A percentile compares a stretch with the other conserved stretches of the same genome.
These are phyloP conservation scores for Hortaea sp. DNA, from an alignment of 2,329 filamentous ascomycete genomes.

Conservation along the genomic window DNA sequence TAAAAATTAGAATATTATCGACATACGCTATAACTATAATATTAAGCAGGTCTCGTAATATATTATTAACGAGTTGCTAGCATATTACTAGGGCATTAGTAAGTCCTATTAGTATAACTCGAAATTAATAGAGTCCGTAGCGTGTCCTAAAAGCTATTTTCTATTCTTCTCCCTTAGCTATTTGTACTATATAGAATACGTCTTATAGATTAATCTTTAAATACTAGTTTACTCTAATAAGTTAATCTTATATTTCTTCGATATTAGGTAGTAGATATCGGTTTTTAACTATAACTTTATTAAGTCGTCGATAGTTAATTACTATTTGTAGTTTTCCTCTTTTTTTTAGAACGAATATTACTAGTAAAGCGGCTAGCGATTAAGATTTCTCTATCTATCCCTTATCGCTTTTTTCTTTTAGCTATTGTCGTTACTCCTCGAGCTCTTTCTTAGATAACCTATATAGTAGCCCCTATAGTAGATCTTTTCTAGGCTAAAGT, in stretches of 20 bases:
- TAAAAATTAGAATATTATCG: constrained; percentile 22
- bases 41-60: constrained; percentile 16
- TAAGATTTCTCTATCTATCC: constrained; percentile 4
- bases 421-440: constrained; percentile 2
- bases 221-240: constrained; percentile 11
- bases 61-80: constrained; percentile 20
- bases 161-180: constrained; percentile 18
- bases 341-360: constrained; percentile 18
- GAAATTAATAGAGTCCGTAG: constrained; percentile 16
- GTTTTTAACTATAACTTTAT: constrained; percentile 21
- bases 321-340: constrained; percentile 11
- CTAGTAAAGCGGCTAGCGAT: constrained; percentile 5
- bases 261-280: constrained; percentile 17
- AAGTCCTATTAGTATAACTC: constrained; percentile 19
- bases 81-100: constrained; percentile 12
- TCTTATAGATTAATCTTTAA: constrained; percentile 15
- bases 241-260: constrained; percentile 10
- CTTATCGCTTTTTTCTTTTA: constrained; percentile 3
- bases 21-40: constrained; percentile 14
- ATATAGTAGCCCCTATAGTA: constrained; percentile 8
- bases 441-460: constrained; percentile 6
- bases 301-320: constrained; percentile 18
- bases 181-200: constrained; percentile 17
- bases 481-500: constrained; percentile 5
- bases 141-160: constrained; percentile 11